Evolutionary conservation across 148 eudicot species (phyloP), one percentile per base, ranked within the genome.

Genomic region (Selenicereus undatus): DNA sequence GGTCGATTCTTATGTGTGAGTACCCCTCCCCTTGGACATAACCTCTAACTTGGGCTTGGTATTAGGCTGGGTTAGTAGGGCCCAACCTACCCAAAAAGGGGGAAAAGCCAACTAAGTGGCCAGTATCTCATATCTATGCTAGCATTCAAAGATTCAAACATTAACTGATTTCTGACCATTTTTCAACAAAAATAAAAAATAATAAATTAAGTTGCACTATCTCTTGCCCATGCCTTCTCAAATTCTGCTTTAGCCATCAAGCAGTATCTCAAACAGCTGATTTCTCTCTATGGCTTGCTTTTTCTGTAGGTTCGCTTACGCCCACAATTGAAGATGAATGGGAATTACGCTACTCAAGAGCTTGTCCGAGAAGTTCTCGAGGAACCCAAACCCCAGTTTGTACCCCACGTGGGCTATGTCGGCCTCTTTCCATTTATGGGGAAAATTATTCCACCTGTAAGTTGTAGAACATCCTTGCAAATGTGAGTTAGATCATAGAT

Each of bases 331-430:
- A 93, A 78, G 84, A 77, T 79, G 80, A 87, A 73, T 81, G 90
- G 87, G 64, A 86, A 89, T 80, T 80, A 91, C 75, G 91, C 90
- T 35, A 90, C 71, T 76, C 90, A 90, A 84, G 97, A 95, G 90
- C 89, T 92, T 73, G 86, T 93, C 35, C 87, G 95, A 60, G 95
- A 93, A 86, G 97, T 92, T 71, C 81, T 84, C 24, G 97, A 92
- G 87, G 78, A 75, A 78, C 99, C 99, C 35, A 86, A 73, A 81
- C 85, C 92, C 81, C 91, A 89, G 73, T 86, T 96, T 80, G 97
- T 93, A 86, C 99, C 99, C 80, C 99, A 96, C 81, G 73, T 93
- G 84, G 99, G 99, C 85, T 96, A 96, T 82, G 93, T 93, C 71
- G 90, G 97, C 89, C 91, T 96, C 56, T 96, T 96, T 81, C 99